Evolutionary conservation across 345 rosid genomes (phyloP).

Genomic region (Eucalyptus regnans): DNA sequence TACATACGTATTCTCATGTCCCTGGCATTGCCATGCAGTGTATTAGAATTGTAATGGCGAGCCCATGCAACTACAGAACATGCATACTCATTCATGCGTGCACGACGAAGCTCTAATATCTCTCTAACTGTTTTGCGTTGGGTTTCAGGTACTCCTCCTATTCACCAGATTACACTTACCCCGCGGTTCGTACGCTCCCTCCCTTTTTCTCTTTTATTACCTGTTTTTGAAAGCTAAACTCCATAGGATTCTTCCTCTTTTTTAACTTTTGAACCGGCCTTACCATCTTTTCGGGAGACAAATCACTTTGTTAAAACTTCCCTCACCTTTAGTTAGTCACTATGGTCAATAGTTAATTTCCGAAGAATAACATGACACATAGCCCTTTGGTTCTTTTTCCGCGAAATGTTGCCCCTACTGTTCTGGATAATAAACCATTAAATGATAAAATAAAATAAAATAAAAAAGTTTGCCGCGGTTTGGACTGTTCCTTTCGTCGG

Average conservation of each 20-base stretch:
- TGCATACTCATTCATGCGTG: neutral
- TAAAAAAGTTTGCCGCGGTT: neutral
- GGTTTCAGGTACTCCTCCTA: slow-evolving; percentile 74
- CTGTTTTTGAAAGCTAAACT: neutral
- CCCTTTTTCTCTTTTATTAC: neutral
- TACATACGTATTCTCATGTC: neutral
- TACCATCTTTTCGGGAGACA: neutral
- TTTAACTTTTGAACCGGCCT: neutral
- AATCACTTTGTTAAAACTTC: neutral
- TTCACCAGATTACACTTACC: slow-evolving; percentile 84
- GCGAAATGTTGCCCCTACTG: neutral
- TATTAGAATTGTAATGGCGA: neutral
- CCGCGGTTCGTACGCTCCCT: slow-evolving; percentile 52
- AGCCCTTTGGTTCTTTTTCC: neutral
- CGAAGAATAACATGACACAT: neutral
- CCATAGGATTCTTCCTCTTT: neutral
- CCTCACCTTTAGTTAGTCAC: neutral
- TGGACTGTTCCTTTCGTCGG: neutral
- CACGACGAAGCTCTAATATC: neutral
- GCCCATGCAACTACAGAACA: neutral
- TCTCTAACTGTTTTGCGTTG: neutral
- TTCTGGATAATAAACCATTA: neutral
- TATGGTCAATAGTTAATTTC: neutral
- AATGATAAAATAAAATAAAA: neutral
- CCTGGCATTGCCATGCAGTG: neutral